Evolutionary conservation across 148 eudicot genomes (phyloP).

Genomic region (Rhododendron simsii): DNA sequence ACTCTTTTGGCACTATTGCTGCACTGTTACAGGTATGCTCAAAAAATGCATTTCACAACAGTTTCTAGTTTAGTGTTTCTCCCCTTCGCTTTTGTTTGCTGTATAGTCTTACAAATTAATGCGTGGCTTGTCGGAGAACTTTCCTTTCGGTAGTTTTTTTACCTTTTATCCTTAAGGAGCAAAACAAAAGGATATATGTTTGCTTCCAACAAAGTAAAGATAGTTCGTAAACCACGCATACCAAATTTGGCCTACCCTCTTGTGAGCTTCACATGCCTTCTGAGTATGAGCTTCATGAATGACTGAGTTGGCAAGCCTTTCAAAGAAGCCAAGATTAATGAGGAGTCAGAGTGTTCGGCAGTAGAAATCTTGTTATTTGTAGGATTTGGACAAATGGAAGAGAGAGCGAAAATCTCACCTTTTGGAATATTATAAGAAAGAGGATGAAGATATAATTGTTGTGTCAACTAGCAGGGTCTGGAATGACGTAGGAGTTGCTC

Average conservation of each 20-base stretch:
- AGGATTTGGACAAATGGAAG: background rate
- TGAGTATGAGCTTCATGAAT: background rate
- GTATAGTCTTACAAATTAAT: background rate
- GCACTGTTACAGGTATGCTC: conserved; percentile 79
- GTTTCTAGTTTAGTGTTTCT: background rate
- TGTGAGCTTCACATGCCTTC: background rate
- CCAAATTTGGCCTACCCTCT: background rate
- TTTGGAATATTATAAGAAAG: background rate
- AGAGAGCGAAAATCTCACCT: background rate
- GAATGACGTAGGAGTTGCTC: background rate
- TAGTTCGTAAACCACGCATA: background rate
- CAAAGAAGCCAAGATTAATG: background rate
- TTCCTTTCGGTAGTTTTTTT: background rate
- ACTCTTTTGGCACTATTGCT: conserved; percentile 92
- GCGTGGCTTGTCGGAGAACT: background rate
- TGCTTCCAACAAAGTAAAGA: background rate
- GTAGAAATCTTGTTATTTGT: background rate
- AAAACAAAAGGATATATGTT: background rate
- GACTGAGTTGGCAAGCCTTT: background rate
- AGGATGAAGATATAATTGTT: background rate
- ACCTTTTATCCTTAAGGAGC: background rate
- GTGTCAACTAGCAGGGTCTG: background rate
- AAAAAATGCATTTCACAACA: background rate
- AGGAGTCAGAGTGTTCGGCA: background rate
- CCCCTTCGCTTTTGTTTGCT: background rate